Evolutionary conservation across 352 stramenopile genomes (phyloP).

Genomic region (Thraustotheca clavata): DNA sequence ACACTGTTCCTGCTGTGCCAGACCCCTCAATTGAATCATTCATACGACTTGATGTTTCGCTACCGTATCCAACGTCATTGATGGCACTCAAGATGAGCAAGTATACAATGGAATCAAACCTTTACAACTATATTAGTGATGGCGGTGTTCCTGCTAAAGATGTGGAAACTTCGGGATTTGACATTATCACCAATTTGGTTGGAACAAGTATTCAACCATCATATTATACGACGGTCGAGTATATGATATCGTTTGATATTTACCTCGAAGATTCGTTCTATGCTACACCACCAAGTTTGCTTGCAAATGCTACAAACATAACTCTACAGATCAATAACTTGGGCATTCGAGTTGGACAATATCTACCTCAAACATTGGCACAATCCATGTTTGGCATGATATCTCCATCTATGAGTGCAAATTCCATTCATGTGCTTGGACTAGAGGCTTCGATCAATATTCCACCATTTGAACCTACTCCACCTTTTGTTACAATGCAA

Average conservation of each 20-base stretch:
- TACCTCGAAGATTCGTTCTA: neutral
- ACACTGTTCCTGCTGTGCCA: neutral
- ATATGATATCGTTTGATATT: neutral
- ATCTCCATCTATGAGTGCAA: neutral
- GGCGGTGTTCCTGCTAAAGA: neutral
- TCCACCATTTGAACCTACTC: neutral
- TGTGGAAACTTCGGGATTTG: neutral
- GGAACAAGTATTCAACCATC: neutral
- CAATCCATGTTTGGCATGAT: neutral
- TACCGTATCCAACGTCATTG: neutral
- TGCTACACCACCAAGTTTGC: neutral
- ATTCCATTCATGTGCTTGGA: neutral
- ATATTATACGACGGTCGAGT: neutral
- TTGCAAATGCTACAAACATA: neutral
- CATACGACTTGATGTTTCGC: neutral
- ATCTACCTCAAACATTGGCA: neutral
- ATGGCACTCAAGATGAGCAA: slow-evolving; percentile 3
- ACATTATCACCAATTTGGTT: neutral
- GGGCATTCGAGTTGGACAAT: neutral
- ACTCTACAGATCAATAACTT: neutral
- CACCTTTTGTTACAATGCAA: neutral
- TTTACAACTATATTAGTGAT: neutral
- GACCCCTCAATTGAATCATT: neutral
- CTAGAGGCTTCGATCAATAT: too few relatives aligned
- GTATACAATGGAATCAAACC: neutral